These are phyloP conservation scores for Cercospora sp. DNA, from an alignment of 2,329 filamentous ascomycete species.

Conservation along the genomic window DNA sequence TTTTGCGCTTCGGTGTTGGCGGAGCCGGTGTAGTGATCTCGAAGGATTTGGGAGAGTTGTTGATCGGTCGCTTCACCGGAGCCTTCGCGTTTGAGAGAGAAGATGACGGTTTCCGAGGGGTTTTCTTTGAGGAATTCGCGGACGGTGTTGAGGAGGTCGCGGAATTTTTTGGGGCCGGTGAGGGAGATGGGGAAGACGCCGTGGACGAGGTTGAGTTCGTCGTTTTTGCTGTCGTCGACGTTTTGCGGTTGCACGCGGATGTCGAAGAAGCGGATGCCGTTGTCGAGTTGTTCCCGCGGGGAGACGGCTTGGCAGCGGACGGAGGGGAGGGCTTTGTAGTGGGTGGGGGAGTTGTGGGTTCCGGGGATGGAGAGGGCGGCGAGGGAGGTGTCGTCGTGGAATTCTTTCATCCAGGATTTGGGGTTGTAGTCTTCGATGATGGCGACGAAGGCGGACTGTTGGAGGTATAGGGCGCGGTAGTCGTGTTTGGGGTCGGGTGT, in stretches of 20 bases:
- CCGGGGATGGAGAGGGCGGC: slow-evolving; percentile 86
- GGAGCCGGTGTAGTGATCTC: slow-evolving; percentile 66
- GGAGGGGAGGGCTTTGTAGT: slow-evolving; percentile 79
- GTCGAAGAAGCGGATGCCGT: slow-evolving; percentile 93
- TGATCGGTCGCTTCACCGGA: slow-evolving; percentile 76
- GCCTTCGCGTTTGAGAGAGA: slow-evolving; percentile 90
- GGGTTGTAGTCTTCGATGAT: slow-evolving; percentile 72
- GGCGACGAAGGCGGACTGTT: slow-evolving; percentile 45
- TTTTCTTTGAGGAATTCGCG: slow-evolving; percentile 70
- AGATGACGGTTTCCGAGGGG: slow-evolving; percentile 77
- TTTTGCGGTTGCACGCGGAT: slow-evolving; percentile 72
- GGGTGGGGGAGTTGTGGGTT: slow-evolving; percentile 91
- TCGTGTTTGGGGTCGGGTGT: slow-evolving; percentile 42
- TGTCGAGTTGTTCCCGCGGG: slow-evolving; percentile 74
- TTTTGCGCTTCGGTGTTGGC: slow-evolving; percentile 41
- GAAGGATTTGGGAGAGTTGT: slow-evolving; percentile 72
- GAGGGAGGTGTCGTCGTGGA: slow-evolving; percentile 70
- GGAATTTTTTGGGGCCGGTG: slow-evolving; percentile 76
- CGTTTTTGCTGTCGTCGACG: slow-evolving; percentile 55
- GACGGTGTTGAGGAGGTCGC: slow-evolving; percentile 68
- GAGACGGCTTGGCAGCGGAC: slow-evolving; percentile 88
- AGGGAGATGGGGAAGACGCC: slow-evolving; percentile 85
- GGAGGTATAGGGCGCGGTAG: slow-evolving; percentile 48
- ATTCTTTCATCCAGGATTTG: slow-evolving; percentile 75
- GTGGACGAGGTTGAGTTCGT: slow-evolving; percentile 80